These are phyloP conservation scores for Misopates orontium DNA, from an alignment of 257 asterid genomes.

Conservation along the genomic window DNA sequence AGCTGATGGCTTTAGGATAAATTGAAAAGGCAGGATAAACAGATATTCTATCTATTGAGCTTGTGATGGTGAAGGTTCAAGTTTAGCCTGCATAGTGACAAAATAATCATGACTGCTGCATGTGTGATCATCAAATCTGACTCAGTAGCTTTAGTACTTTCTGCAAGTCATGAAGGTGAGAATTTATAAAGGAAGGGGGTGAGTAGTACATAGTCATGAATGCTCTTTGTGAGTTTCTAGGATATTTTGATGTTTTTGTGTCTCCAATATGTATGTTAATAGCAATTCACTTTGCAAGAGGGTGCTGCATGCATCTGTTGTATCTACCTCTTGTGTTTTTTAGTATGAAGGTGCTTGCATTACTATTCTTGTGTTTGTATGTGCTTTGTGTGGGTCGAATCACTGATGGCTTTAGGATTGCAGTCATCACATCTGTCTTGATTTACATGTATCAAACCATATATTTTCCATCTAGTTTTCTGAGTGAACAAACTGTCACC, in stretches of 20 bases:
- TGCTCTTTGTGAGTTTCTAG: background rate
- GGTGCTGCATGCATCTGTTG: no score
- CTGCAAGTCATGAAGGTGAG: background rate
- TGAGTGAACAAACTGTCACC: background rate
- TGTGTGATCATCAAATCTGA: no score
- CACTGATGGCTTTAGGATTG: background rate
- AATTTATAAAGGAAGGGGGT: background rate
- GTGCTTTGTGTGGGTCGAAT: background rate
- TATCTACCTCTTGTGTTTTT: no score
- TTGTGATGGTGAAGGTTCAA: no score
- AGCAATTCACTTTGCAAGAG: no score
- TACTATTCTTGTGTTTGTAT: background rate
- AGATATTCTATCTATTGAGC: no score
- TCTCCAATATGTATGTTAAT: background rate
- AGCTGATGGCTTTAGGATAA: no score
- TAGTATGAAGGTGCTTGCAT: no score
- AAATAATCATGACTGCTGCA: no score
- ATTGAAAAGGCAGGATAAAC: no score
- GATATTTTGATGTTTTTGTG: background rate
- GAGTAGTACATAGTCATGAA: background rate
- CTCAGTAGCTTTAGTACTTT: background rate
- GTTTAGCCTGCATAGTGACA: no score
- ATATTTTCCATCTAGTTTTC: background rate
- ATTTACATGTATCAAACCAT: background rate
- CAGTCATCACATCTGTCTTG: background rate